Evolutionary conservation across 176 grass and related monocot species (phyloP), one percentile per base, ranked within the genome.

Genomic region (Phyllostachys edulis): DNA sequence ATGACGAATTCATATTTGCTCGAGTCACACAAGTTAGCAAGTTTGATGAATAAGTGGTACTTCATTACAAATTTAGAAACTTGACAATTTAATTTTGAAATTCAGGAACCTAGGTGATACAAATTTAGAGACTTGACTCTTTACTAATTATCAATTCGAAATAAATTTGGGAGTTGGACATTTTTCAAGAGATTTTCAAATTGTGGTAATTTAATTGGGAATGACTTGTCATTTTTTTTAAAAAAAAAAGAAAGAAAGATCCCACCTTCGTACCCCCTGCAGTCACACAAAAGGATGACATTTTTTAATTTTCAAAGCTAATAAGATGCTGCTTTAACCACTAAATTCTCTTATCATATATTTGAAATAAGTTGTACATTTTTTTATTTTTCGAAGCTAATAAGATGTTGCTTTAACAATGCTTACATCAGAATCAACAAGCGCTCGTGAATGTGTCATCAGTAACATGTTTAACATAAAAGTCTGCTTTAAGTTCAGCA

Each of bases 381-480:
- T n/a, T n/a, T n/a, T n/a, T n/a, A n/a, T n/a, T n/a, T n/a, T n/a
- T n/a, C n/a, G n/a, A n/a, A n/a, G n/a, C n/a, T n/a, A n/a, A n/a
- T n/a, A n/a, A n/a, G n/a, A n/a, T n/a, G n/a, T n/a, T n/a, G n/a
- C n/a, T n/a, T n/a, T n/a, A n/a, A n/a, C n/a, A 52, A 66, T 82
- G n/a, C 14, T 59, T 45, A 6, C 17, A 39, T 62, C 34, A n/a
- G 1, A 1, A 63, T 3, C 23, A 59, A 44, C 13, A 75, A 41
- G 23, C 47, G 5, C 32, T 41, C 2, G 45, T 15, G 52, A 44
- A 85, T 73, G 27, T 57, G 14, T 69, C 27, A 77, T 20, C 51
- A 60, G 39, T 67, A 63, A 60, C 81, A 80, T 46, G 20, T 62
- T 79, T 67, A 32, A 63, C 38, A 63, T 55, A 9, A 61, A 67